A percentile compares a stretch with the other conserved stretches of the same genome.
Conservation (phyloP, 805 yeast genomes). For the Yarrowia sp. region DNA sequence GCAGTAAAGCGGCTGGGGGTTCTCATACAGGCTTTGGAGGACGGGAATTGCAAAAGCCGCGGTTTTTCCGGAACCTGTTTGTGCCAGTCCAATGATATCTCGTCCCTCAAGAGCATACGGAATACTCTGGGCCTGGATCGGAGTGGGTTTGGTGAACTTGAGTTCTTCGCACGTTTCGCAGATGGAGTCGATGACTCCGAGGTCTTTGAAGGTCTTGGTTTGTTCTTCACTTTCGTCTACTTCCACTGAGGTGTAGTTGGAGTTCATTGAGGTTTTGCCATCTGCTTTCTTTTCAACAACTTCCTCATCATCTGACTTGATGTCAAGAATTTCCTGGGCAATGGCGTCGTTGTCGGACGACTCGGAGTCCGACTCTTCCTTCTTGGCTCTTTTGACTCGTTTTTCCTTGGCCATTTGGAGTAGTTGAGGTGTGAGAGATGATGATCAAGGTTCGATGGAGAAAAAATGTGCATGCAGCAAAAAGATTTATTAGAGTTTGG, state of each 20-base stretch:
- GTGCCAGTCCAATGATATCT: conserved; percentile 94
- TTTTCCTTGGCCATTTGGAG: conserved; percentile 2
- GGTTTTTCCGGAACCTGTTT: conserved; percentile 97
- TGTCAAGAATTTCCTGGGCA: conserved; percentile 13
- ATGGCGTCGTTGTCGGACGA: conserved; percentile 7
- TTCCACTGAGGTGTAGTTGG: conserved; percentile 26
- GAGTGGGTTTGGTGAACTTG: conserved; percentile 81
- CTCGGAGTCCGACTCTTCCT: not conserved
- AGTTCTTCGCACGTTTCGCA: conserved; percentile 72
- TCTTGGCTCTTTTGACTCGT: conserved; percentile 11
- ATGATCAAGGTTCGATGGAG: conserved; percentile 12
- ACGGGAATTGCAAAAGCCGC: conserved; percentile 98
- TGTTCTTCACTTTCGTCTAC: conserved; percentile 21
- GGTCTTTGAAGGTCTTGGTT: conserved; percentile 34
- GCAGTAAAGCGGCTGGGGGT: conserved; percentile 83
- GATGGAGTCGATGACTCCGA: conserved; percentile 44
- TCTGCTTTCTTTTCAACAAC: not conserved
- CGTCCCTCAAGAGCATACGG: conserved; percentile 88
- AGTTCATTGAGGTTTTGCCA: no score
- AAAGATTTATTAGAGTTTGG: not conserved
- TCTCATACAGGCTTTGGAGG: conserved; percentile 84
- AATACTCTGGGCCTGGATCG: conserved; percentile 86
- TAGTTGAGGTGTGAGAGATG: not conserved
- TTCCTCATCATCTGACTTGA: conserved; percentile 19
- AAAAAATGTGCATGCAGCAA: not conserved